Conservation (phyloP, 1,139 yeast genomes). For the Debaryomyces robertsiae region DNA sequence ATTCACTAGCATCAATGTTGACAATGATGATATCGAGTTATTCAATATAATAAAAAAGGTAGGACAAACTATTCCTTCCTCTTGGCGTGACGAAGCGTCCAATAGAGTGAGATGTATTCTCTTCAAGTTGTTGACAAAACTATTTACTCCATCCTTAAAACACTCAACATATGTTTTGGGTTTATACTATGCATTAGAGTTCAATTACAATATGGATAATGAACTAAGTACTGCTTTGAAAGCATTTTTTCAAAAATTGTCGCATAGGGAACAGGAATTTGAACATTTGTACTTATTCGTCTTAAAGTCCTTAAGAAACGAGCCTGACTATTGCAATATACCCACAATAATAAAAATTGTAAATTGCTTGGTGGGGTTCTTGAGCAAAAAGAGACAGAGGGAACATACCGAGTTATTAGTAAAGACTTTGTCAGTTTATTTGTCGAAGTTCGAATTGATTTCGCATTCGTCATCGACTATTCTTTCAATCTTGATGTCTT, state of each 20-base stretch:
- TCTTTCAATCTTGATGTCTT: constrained; percentile 16
- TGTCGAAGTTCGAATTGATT: constrained; percentile 8
- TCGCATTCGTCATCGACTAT: constrained; percentile 6
- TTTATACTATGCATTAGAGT: constrained; percentile 22
- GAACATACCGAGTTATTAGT: constrained; percentile 5
- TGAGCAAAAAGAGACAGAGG: constrained; percentile 12
- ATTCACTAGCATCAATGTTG: constrained; percentile 2
- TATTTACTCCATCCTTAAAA: constrained; percentile 14
- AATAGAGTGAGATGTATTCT: constrained; percentile 20
- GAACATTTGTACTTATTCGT: constrained; percentile 13
- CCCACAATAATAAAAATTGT: constrained; percentile 11
- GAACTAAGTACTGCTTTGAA: constrained; percentile 14
- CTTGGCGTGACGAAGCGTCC: background rate
- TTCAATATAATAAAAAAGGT: constrained; percentile 10
- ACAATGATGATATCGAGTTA: constrained; percentile 2
- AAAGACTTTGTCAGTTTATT: constrained; percentile 5
- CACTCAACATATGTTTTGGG: constrained; percentile 20
- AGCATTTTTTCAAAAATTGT: constrained; percentile 16
- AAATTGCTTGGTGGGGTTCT: constrained; percentile 9
- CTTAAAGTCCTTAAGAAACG: constrained; percentile 12
- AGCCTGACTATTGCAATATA: constrained; percentile 12
- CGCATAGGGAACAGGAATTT: constrained; percentile 15
- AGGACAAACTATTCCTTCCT: constrained; percentile 9
- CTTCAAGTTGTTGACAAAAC: constrained; percentile 31
- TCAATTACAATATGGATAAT: constrained; percentile 12